Evolutionary conservation across 2,329 filamentous ascomycete species (phyloP).

Genomic region (Triangularia setosa): DNA sequence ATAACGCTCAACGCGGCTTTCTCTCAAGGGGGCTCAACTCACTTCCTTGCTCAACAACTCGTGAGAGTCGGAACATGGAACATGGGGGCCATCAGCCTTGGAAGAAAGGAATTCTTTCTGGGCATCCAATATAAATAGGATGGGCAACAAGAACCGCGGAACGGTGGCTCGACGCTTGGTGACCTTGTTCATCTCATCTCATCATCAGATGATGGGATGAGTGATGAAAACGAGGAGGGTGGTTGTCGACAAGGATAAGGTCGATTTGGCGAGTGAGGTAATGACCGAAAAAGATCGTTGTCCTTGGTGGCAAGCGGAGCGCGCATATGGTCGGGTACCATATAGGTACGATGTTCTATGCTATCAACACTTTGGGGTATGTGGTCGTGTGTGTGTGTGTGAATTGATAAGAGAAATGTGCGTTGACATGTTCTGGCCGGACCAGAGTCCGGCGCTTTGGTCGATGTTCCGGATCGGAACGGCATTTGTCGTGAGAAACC

Average conservation of each 20-base stretch:
- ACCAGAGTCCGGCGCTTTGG: not conserved
- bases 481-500: not conserved
- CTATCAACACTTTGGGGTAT: constrained; percentile 7
- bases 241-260: not conserved
- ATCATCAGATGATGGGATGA: not conserved
- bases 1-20: not conserved
- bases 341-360: constrained; percentile 4
- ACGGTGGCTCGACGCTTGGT: not conserved
- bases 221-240: constrained; percentile 5
- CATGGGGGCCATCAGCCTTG: not conserved
- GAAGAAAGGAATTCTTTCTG: not conserved
- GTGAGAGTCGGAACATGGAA: not conserved
- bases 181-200: not conserved
- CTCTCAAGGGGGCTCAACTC: not conserved
- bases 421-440: not conserved
- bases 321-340: not conserved
- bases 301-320: constrained; percentile 8
- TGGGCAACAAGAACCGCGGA: not conserved
- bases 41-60: not conserved
- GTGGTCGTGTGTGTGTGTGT: not conserved
- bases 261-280: not conserved
- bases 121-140: not conserved
- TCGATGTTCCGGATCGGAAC: not conserved
- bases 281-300: not conserved
- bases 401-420: not conserved